Evolutionary conservation across 768 basidiomycete species (phyloP).

Genomic region (Kwoniella pini): DNA sequence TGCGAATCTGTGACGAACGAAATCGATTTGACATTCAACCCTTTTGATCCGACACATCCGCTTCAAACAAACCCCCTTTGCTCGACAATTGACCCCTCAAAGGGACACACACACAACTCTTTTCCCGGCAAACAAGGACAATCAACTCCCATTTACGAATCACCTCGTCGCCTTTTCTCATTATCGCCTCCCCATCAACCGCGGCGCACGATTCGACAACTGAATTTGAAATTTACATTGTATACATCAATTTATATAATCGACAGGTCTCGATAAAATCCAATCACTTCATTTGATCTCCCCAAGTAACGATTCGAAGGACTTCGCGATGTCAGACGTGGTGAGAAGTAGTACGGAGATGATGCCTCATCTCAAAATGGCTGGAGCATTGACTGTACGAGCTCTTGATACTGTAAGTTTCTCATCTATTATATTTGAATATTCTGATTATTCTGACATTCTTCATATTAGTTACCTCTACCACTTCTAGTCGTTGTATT

Average conservation of each 20-base stretch:
- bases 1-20: neutral
- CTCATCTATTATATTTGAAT: neutral
- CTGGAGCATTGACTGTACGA: conserved; percentile 17
- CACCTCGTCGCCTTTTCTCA: too few relatives aligned
- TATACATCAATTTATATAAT: too few relatives aligned
- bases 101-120: conserved; percentile 5
- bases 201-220: too few relatives aligned
- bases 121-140: neutral
- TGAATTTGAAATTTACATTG: too few relatives aligned
- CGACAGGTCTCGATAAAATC: conserved; percentile 3
- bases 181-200: too few relatives aligned
- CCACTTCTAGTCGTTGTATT: conserved; percentile 34
- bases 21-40: neutral
- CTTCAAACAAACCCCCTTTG: neutral
- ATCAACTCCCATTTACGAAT: neutral
- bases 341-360: conserved; percentile 14
- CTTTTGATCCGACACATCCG: neutral
- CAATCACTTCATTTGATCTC: too few relatives aligned
- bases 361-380: conserved; percentile 13
- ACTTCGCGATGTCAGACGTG: conserved; percentile 6
- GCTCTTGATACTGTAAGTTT: conserved; percentile 33
- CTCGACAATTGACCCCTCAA: conserved; percentile 1
- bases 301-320: too few relatives aligned
- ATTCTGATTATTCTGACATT: neutral
- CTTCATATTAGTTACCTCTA: conserved; percentile 28